A percentile compares a stretch with the other conserved stretches of the same genome.
Evolutionary conservation across 2,329 filamentous ascomycete species (phyloP).

Genomic region (Pochonia chlamydosporia): DNA sequence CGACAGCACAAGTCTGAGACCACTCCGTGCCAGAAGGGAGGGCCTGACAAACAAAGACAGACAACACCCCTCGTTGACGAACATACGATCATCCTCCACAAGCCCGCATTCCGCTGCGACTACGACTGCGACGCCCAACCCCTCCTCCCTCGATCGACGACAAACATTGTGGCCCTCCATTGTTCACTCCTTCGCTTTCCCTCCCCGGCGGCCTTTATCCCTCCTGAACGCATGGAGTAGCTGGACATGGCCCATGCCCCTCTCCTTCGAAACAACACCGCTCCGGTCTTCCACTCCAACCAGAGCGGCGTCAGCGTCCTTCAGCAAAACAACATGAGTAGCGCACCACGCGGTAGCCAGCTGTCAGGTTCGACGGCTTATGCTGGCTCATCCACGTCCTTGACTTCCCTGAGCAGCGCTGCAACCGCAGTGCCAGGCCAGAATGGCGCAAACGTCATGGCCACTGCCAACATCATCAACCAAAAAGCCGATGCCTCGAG

Average conservation of each 20-base stretch:
- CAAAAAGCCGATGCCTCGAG: slow-evolving; percentile 86
- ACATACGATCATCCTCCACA: background rate
- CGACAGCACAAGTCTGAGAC: slow-evolving; percentile 9
- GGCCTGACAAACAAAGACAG: slow-evolving; percentile 5
- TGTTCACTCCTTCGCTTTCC: slow-evolving; percentile 2
- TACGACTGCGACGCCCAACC: slow-evolving; percentile 1
- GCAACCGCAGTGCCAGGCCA: slow-evolving; percentile 35
- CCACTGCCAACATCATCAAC: slow-evolving; percentile 94
- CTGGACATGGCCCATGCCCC: slow-evolving; percentile 55
- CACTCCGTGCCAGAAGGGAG: slow-evolving; percentile 9
- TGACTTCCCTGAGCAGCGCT: slow-evolving; percentile 41
- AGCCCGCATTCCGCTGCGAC: slow-evolving; percentile 2
- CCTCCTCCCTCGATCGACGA: slow-evolving; percentile 1
- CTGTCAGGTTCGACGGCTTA: slow-evolving; percentile 56
- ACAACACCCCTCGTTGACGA: slow-evolving; percentile 4
- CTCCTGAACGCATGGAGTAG: slow-evolving; percentile 33
- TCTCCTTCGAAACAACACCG: slow-evolving; percentile 53
- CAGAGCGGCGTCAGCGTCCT: slow-evolving; percentile 38
- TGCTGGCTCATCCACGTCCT: slow-evolving; percentile 46
- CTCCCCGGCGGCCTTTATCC: slow-evolving; percentile 4
- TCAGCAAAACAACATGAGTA: slow-evolving; percentile 43
- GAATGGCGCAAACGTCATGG: slow-evolving; percentile 59
- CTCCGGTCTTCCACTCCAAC: slow-evolving; percentile 46
- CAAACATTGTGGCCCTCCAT: background rate
- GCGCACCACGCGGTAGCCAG: slow-evolving; percentile 53